Evolutionary conservation across 163 green algal genomes (phyloP).

Genomic region (Chlamydomonas reinhardtii): DNA sequence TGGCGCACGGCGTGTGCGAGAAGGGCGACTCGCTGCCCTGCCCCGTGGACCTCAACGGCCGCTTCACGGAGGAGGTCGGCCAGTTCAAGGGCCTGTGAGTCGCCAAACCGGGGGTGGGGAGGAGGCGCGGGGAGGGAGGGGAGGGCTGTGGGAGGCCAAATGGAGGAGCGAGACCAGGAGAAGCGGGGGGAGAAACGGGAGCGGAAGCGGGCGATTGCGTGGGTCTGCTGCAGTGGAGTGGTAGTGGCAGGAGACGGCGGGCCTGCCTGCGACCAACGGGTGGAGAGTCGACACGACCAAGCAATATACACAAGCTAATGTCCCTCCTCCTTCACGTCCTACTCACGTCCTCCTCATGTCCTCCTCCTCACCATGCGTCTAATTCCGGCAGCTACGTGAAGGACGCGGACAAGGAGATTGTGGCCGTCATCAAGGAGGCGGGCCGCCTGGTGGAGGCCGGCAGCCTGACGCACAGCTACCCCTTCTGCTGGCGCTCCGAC

Average conservation of each 20-base stretch:
- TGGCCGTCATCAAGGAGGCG: constrained; percentile 83
- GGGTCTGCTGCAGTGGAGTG: no score
- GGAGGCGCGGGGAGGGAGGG: background rate
- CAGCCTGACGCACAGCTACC: constrained; percentile 92
- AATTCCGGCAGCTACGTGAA: constrained; percentile 89
- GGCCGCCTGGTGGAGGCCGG: constrained; percentile 87
- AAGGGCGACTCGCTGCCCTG: constrained; percentile 88
- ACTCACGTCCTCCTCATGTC: no score
- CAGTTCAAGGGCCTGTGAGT: constrained; percentile 90
- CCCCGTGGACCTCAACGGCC: constrained; percentile 92
- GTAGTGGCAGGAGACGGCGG: no score
- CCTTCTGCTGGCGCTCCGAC: constrained; percentile 99
- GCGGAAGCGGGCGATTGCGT: no score
- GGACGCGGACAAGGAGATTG: constrained; percentile 96
- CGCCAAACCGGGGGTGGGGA: background rate
- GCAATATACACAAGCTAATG: no score
- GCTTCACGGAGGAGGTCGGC: constrained; percentile 90
- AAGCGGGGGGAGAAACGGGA: no score
- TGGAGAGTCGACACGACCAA: no score
- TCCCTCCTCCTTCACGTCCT: no score
- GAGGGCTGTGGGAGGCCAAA: background rate
- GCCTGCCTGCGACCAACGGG: no score
- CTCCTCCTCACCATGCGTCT: no score
- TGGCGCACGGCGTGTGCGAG: constrained; percentile 76
- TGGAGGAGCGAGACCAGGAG: no score